Conservation (phyloP, 192 early-diverging fungal genomes). For the Dissophora ornata region DNA sequence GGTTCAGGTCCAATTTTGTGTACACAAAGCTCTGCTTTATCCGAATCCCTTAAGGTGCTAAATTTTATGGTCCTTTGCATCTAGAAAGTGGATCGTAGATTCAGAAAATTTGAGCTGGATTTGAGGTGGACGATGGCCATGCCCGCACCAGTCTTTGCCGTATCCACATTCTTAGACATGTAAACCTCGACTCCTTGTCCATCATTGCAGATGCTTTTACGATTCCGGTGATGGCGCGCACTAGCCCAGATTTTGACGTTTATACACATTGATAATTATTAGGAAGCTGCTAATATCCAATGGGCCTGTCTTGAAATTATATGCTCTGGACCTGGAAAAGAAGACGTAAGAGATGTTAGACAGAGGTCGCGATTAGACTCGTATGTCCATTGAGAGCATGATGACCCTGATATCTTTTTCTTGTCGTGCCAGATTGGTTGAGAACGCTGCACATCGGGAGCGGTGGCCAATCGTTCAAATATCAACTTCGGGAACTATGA, state of each 20-base stretch:
- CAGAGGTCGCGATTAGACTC: no score
- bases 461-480: slow-evolving; percentile 52
- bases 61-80: not conserved
- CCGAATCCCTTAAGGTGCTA: no score
- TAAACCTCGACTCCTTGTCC: not conserved
- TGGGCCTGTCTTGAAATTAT: slow-evolving; percentile 33
- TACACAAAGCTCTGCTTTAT: no score
- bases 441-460: slow-evolving; percentile 35
- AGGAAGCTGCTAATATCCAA: slow-evolving; percentile 40
- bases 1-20: no score
- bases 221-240: no score
- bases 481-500: slow-evolving; percentile 34
- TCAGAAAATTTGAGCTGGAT: slow-evolving; percentile 35
- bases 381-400: no score
- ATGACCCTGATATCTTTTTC: no score
- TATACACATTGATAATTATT: no score
- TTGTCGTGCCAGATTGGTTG: slow-evolving; percentile 23
- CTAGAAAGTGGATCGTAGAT: slow-evolving; percentile 26
- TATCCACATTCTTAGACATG: slow-evolving; percentile 38
- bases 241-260: no score
- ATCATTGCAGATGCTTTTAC: not conserved
- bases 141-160: slow-evolving; percentile 42
- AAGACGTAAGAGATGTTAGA: slow-evolving; percentile 43
- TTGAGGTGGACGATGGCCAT: slow-evolving; percentile 40
- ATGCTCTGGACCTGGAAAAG: slow-evolving; percentile 37